Evolutionary conservation across 768 basidiomycete genomes (phyloP).

Genomic region (Kondoa malvinella): DNA sequence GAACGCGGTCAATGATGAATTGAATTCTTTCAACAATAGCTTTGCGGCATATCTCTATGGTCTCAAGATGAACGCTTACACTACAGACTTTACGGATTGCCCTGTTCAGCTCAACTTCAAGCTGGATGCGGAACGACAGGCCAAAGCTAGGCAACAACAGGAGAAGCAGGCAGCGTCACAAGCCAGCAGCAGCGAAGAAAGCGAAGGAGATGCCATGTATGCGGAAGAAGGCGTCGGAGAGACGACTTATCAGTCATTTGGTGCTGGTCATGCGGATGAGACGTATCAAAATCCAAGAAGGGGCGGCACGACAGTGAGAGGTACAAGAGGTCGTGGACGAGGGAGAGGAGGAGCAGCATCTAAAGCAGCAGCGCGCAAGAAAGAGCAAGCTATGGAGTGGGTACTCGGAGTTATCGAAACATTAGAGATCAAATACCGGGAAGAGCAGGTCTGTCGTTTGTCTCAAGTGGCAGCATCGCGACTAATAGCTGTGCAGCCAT

Average conservation of each 20-base stretch:
- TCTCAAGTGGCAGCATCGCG: not conserved
- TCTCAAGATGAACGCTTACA: conserved; percentile 22
- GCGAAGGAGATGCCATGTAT: not conserved
- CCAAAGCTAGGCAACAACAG: not conserved
- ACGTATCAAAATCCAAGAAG: not conserved
- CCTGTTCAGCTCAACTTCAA: conserved; percentile 22
- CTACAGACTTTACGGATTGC: conserved; percentile 22
- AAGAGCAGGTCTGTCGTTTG: conserved; percentile 7
- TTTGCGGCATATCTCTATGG: conserved; percentile 22
- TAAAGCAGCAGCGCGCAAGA: conserved; percentile 9
- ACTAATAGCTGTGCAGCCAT: conserved; percentile 5
- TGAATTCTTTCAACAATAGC: conserved; percentile 23
- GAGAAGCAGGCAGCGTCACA: not conserved
- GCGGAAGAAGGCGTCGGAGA: not conserved
- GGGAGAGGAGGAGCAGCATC: not conserved
- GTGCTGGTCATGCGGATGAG: not conserved
- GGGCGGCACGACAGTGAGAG: not conserved
- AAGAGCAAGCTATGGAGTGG: conserved; percentile 11
- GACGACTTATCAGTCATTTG: not conserved
- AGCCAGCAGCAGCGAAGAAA: not conserved
- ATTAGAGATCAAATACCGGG: conserved; percentile 16
- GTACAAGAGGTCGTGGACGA: not conserved
- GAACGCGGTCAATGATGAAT: conserved; percentile 1
- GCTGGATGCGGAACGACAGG: conserved; percentile 6
- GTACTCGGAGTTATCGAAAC: conserved; percentile 10